Evolutionary conservation across 768 basidiomycete genomes (phyloP).

Genomic region (Lentinula detonsa): DNA sequence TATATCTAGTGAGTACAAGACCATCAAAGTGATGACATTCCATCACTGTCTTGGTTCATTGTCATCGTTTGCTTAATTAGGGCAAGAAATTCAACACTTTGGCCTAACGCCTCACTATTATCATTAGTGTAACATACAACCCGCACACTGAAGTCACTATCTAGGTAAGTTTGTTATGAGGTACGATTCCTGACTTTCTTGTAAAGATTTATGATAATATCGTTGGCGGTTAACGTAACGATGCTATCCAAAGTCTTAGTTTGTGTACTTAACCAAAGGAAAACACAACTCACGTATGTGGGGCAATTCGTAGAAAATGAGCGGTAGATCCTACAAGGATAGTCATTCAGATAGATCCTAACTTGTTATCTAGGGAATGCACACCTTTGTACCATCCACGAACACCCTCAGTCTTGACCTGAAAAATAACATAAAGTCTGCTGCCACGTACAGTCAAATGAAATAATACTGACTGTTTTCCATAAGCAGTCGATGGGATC

Average conservation of each 20-base stretch:
- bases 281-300: slow-evolving; percentile 63
- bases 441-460: too few species aligned
- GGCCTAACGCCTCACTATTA: too few species aligned
- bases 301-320: slow-evolving; percentile 88
- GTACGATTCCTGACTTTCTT: slow-evolving; percentile 31
- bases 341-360: too few species aligned
- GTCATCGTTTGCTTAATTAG: too few species aligned
- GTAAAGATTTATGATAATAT: slow-evolving; percentile 67
- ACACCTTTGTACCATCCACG: slow-evolving; percentile 94
- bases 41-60: too few species aligned
- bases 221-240: slow-evolving; percentile 86
- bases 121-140: too few species aligned
- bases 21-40: slow-evolving; percentile 53
- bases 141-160: too few species aligned
- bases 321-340: slow-evolving; percentile 73
- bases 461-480: slow-evolving; percentile 54
- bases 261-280: too few species aligned
- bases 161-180: background rate
- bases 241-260: slow-evolving; percentile 41
- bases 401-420: slow-evolving; percentile 76
- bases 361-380: background rate
- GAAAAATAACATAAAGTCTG: too few species aligned
- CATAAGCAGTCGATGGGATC: slow-evolving; percentile 94
- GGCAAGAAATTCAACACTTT: too few species aligned
- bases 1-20: slow-evolving; percentile 64